Evolutionary conservation across 202 grass and related monocot species (phyloP), one percentile per base, ranked within the genome.

Genomic region (Miscanthus sacchariflorus): DNA sequence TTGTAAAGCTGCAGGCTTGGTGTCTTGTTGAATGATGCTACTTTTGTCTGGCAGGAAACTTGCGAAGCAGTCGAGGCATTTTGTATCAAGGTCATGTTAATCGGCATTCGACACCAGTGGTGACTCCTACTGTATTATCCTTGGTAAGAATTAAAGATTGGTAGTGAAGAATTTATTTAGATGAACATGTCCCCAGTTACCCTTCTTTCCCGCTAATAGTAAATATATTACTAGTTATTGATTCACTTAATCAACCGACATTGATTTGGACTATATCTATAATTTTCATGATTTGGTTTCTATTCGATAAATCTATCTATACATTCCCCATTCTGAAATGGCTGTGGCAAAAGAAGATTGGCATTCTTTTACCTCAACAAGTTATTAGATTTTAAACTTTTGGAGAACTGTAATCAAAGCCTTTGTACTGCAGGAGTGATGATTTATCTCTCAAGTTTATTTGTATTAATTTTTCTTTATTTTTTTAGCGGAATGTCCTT

Each of bases 401-500:
- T 15, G 18, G 18, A 87, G 17, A 56, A 56, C 21, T 48, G 23
- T 5, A 13, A 39, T 0, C 10, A 70, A 54, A 2, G 28, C 23
- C 12, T 58, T 58, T 68, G 2, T 46, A 81, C 74, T 83, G 27
- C 66, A 27, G 65, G 50, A 48, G 18, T 75, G 14, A 78, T 78
- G 36, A 18, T 78, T 65, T 79, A 4, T 33, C 25, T 33, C 43
- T 70, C 39, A 43, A 81, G 23, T 79, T 27, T 33, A 45, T 33
- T 25, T 86, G 1, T 48, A 17, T 59, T 54, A 77, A 70, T 30
- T 25, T 42, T 43, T 69, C 1, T 67, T 76, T 78, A 70, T 56
- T 43, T 91, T 91, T 93, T 90, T 80, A 95, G 95, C 91, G 84
- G 23, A 87, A 63, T 70, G 74, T 58, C 45, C 86, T 90, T 17